Percentiles rank a stretch among this genome's conserved stretches.
These are phyloP conservation scores for Chalciporus chontae DNA, from an alignment of 768 basidiomycete genomes.

Conservation along the genomic window DNA sequence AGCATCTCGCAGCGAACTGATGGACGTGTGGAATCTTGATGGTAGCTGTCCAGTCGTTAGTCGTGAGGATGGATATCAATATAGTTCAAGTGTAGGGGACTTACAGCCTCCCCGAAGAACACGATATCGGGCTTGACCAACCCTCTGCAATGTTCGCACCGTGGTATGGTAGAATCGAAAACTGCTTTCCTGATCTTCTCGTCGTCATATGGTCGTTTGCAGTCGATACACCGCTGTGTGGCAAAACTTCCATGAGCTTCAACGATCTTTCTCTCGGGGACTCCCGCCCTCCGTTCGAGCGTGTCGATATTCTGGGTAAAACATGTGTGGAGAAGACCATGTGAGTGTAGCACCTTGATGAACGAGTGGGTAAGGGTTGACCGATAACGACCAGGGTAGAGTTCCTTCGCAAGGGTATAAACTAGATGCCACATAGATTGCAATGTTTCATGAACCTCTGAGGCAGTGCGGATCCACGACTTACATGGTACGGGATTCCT, in stretches of 20 bases:
- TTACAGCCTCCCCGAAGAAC: conserved; percentile 81
- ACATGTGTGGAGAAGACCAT: conserved; percentile 66
- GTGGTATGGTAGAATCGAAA: conserved; percentile 51
- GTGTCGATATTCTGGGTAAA: conserved; percentile 95
- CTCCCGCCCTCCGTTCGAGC: conserved; percentile 79
- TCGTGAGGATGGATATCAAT: not conserved
- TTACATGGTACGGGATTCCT: conserved; percentile 75
- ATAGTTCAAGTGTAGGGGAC: conserved; percentile 21
- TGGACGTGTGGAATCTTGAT: conserved; percentile 53
- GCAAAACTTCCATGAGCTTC: conserved; percentile 99
- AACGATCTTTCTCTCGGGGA: conserved; percentile 70
- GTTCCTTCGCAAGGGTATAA: conserved; percentile 88
- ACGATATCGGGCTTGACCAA: conserved; percentile 93
- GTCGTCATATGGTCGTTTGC: conserved; percentile 54
- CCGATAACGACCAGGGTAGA: conserved; percentile 86
- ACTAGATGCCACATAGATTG: conserved; percentile 38
- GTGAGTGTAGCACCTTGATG: conserved; percentile 72
- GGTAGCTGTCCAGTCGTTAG: conserved; percentile 57
- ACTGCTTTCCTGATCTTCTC: conserved; percentile 68
- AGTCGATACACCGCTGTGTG: conserved; percentile 76
- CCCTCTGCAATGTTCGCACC: conserved; percentile 64
- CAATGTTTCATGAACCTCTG: not conserved
- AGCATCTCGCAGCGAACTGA: conserved; percentile 54
- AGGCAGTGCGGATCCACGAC: conserved; percentile 18
- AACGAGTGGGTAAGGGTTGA: conserved; percentile 92